phyloP scores from a whole-genome alignment of 495 filamentous ascomycete genomes.

The Penicillium samsonianum region DNA sequence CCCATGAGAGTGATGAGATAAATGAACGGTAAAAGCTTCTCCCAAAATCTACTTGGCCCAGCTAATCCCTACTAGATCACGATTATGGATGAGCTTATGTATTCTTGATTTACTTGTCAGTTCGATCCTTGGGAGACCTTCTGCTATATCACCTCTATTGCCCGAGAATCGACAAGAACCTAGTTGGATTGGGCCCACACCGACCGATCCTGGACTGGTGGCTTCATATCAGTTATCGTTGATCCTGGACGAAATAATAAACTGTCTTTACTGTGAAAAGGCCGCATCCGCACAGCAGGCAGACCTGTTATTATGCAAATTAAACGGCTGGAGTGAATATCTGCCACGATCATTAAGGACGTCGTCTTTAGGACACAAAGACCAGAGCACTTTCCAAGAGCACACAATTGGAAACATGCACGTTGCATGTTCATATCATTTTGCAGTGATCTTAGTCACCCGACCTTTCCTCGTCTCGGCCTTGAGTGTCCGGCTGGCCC shows the following conservation, averaged over 20 bases:
- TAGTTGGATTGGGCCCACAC: constrained; percentile 2
- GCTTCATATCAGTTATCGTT: constrained; percentile 39
- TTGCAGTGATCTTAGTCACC: constrained; percentile 45
- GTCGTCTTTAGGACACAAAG: constrained; percentile 19
- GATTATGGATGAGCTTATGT: constrained; percentile 48
- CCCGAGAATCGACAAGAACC: constrained; percentile 20
- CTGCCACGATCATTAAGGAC: constrained; percentile 33
- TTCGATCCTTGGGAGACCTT: constrained; percentile 45
- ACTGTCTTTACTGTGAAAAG: constrained; percentile 34
- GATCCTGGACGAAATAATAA: constrained; percentile 41
- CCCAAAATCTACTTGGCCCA: neutral
- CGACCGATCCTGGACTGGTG: constrained; percentile 23
- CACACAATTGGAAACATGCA: constrained; percentile 42
- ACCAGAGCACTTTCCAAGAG: constrained; percentile 26
- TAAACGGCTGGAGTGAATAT: constrained; percentile 39
- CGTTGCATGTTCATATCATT: constrained; percentile 46
- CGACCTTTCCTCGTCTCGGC: constrained; percentile 44
- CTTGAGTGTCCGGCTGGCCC: constrained; percentile 39
- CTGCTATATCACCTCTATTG: constrained; percentile 34
- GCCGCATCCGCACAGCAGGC: constrained; percentile 36
- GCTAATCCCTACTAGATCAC: constrained; percentile 25
- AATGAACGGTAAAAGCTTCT: constrained; percentile 26
- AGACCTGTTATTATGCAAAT: constrained; percentile 34
- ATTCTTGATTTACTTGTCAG: constrained; percentile 46
- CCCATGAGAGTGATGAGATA: constrained; percentile 20